A percentile compares a stretch with the other conserved stretches of the same genome.
phyloP scores from a whole-genome alignment of 805 yeast genomes.

The Wickerhamomyces tratensis region DNA sequence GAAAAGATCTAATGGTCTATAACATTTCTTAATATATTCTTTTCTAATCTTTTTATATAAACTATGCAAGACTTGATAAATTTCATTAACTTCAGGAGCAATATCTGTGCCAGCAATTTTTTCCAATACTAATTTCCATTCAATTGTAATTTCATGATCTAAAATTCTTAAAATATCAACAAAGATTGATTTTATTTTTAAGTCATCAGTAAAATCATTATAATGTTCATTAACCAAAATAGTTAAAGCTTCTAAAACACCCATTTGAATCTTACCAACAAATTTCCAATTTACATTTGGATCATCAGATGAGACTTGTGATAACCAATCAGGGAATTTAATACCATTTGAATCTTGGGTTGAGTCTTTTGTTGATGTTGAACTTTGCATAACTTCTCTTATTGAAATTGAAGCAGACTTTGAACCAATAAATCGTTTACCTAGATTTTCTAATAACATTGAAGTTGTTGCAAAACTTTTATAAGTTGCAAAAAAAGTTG shows the following conservation, averaged over 20 bases:
- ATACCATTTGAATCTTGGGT: conserved; percentile 12
- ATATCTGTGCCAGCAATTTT: conserved; percentile 9
- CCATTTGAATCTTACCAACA: conserved; percentile 71
- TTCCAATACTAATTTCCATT: conserved; percentile 35
- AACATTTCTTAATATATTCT: conserved; percentile 58
- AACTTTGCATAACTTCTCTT: conserved; percentile 17
- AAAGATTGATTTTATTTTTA: conserved; percentile 46
- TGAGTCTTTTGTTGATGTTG: conserved; percentile 1
- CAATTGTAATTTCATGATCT: conserved; percentile 51
- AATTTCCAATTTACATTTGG: conserved; percentile 52
- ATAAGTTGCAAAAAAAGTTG: conserved; percentile 62
- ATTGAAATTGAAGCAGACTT: conserved; percentile 51
- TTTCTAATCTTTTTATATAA: conserved; percentile 61
- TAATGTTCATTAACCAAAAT: conserved; percentile 67
- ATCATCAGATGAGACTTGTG: conserved; percentile 23
- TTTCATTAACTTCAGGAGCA: conserved; percentile 17
- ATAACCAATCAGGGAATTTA: conserved; percentile 53
- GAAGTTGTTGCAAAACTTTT: conserved; percentile 55
- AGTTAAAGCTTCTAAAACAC: conserved; percentile 67
- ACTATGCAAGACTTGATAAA: conserved; percentile 22
- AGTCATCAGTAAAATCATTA: conserved; percentile 62
- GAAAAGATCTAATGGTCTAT: conserved; percentile 38
- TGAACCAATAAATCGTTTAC: conserved; percentile 51
- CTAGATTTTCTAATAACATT: conserved; percentile 40
- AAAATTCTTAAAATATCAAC: conserved; percentile 56